A percentile compares a stretch with the other conserved stretches of the same genome.
Evolutionary conservation across 108 stramenopile species (phyloP).

Genomic region (Nitzschia sp.): DNA sequence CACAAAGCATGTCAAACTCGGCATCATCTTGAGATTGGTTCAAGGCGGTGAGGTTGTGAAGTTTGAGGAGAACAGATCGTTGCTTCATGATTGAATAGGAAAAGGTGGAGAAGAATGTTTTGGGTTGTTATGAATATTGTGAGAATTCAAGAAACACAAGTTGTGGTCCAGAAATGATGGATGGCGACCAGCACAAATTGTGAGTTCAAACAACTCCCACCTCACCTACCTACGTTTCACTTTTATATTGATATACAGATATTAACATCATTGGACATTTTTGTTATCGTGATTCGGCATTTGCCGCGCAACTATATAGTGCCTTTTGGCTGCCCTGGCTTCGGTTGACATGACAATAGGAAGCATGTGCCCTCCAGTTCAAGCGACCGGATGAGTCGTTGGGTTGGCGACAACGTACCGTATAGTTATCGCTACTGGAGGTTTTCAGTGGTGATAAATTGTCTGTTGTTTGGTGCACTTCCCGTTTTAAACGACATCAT

Average conservation of each 20-base stretch:
- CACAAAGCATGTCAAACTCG: constrained; percentile 3
- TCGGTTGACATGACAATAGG: neutral
- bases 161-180: too few species aligned
- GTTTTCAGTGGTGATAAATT: neutral
- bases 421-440: neutral
- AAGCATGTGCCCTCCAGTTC: neutral
- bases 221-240: neutral
- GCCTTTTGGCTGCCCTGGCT: neutral
- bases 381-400: neutral
- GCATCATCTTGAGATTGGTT: neutral
- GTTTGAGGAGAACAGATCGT: constrained; percentile 15
- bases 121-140: constrained; percentile 1
- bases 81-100: constrained; percentile 6
- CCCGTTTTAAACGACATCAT: constrained; percentile 4
- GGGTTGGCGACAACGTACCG: constrained; percentile 2
- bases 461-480: constrained; percentile 3
- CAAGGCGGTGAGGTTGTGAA: constrained; percentile 15
- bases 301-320: constrained; percentile 4
- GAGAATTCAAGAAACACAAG: neutral
- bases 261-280: neutral
- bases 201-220: constrained; percentile 23
- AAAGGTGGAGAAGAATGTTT: neutral
- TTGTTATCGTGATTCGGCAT: neutral
- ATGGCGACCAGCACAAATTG: neutral
- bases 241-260: constrained; percentile 2